phyloP scores from a whole-genome alignment of 106 monocot genomes.

The Narthecium ossifragum region DNA sequence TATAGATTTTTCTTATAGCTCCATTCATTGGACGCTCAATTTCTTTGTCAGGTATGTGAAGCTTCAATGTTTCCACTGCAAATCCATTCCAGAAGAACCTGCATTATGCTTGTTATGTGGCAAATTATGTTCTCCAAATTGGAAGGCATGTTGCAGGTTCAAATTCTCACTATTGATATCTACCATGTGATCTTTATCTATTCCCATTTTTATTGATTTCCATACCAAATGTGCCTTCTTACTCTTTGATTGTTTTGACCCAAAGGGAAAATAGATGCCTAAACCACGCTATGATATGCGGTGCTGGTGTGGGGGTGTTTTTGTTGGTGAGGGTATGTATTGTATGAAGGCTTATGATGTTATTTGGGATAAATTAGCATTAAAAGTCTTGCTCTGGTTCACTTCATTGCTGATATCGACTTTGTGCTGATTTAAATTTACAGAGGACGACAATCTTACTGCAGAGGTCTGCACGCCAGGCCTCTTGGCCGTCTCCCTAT shows the following conservation, averaged over 20 bases:
- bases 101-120: conserved; percentile 1
- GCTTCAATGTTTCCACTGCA: not conserved
- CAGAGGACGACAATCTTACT: conserved; percentile 83
- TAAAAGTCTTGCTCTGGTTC: not conserved
- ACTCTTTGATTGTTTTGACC: not conserved
- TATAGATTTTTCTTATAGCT: not conserved
- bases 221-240: not conserved
- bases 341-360: not conserved
- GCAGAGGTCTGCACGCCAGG: conserved; percentile 64
- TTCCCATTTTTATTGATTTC: not conserved
- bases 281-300: conserved; percentile 69
- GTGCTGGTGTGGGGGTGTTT: conserved; percentile 90
- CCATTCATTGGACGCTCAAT: not conserved
- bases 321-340: conserved; percentile 68
- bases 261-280: not conserved
- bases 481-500: conserved; percentile 89
- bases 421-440: conserved; percentile 12
- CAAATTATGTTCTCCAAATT: not conserved
- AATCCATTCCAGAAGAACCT: not conserved
- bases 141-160: not conserved
- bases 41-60: not conserved
- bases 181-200: not conserved
- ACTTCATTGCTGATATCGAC: conserved; percentile 6
- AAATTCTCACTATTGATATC: not conserved
- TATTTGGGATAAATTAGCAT: not conserved